Evolutionary conservation across 2,329 filamentous ascomycete genomes (phyloP), one percentile per base, ranked within the genome.

Genomic region (Clonostachys rosea): DNA sequence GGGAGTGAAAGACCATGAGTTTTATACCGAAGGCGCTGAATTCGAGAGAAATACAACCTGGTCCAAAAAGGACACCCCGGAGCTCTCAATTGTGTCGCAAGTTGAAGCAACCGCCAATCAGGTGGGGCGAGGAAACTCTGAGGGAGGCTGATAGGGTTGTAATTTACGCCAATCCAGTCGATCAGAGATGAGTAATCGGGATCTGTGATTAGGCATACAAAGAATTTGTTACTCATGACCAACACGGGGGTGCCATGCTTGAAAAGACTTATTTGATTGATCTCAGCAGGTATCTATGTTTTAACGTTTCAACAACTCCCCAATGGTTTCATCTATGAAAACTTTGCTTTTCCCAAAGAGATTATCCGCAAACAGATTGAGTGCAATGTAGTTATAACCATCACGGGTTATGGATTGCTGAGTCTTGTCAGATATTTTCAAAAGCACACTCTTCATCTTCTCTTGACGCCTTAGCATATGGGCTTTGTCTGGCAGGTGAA

Each of bases 381-480:
- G 33, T n/a, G 35, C 13, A 16, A 47, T 34, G 24, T 36, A 47
- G 33, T 12, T 18, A 43, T 47, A 47, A 13, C 41, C 45, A 17
- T 43, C 40, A 12, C 40, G 13, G 7, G 17, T 16, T n/a, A 43
- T 13, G 17, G 39, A 43, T 20, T 43, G n/a, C 10, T 10, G 24
- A 11, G 40, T 44, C 34, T 36, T 30, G 16, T 35, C 36, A 13
- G 44, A 43, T 17, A 24, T 30, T 34, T 40, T 43, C 40, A 37
- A 18, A 16, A 49, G 44, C 33, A 49, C 14, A 3, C 35, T 36
- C 44, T 49, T 44, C 47, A 49, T 49, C 33, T 39, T 43, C 7
- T 49, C 47, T 39, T 24, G 33, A 11, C 44, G 14, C 40, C 36
- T 49, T 2, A 49, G 44, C 10, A 7, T 10, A 12, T 17, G 6